Percentiles rank a stretch among this genome's conserved stretches.
These are phyloP conservation scores for Nematodospora anomalae DNA, from an alignment of 1,139 yeast genomes.

Conservation along the genomic window DNA sequence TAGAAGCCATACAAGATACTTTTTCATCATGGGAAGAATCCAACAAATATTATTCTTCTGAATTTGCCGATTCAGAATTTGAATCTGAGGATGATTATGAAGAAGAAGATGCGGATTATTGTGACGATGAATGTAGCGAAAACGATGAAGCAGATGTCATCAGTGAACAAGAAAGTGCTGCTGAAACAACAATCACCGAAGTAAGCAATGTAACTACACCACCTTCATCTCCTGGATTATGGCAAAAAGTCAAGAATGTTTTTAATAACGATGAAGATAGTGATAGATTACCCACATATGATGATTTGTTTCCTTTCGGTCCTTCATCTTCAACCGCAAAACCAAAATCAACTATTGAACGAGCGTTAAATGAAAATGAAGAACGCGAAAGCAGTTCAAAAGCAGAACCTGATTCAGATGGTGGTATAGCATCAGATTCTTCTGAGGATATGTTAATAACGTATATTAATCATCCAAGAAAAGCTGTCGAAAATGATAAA, in stretches of 20 bases:
- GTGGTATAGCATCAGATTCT: constrained; percentile 45
- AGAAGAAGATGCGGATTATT: constrained; percentile 32
- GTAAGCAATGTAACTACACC: not conserved
- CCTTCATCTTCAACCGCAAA: constrained; percentile 30
- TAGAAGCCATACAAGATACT: not conserved
- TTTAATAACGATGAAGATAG: constrained; percentile 38
- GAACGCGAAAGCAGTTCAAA: constrained; percentile 1
- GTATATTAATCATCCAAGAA: constrained; percentile 58
- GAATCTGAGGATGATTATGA: constrained; percentile 29
- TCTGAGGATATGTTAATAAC: constrained; percentile 54
- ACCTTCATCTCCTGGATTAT: constrained; percentile 34
- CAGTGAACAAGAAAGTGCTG: constrained; percentile 2
- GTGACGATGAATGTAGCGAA: constrained; percentile 19
- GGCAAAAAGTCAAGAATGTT: constrained; percentile 66
- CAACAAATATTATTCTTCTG: constrained; percentile 32
- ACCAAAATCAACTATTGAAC: constrained; percentile 39
- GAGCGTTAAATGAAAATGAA: constrained; percentile 26
- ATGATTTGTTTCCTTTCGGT: constrained; percentile 77
- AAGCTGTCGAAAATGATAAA: constrained; percentile 75
- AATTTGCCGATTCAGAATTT: constrained; percentile 46
- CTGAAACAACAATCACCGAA: not conserved
- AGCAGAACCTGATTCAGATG: constrained; percentile 12
- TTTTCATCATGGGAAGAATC: constrained; percentile 13
- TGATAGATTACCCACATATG: constrained; percentile 69
- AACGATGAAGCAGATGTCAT: constrained; percentile 19